Evolutionary conservation across 2,329 filamentous ascomycete species (phyloP).

Genomic region (Aspergillus sojae): DNA sequence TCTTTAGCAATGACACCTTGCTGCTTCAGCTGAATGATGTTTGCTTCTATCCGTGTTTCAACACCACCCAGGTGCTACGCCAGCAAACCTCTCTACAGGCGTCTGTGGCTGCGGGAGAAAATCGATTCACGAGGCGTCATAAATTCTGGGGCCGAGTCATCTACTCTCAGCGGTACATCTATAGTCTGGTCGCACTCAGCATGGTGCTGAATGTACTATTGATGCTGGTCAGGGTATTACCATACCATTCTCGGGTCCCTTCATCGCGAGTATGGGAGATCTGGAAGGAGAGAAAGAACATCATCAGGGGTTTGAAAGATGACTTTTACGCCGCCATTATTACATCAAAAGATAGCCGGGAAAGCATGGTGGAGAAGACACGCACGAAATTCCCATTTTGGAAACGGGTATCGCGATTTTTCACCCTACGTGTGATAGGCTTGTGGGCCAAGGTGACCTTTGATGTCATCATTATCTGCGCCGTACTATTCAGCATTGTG

Average conservation of each 20-base stretch:
- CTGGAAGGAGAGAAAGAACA: conserved; percentile 26
- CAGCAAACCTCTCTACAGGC: conserved; percentile 23
- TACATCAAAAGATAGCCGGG: background rate
- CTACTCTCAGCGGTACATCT: conserved; percentile 32
- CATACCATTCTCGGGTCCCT: conserved; percentile 29
- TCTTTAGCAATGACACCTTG: conserved; percentile 26
- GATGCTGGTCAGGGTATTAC: conserved; percentile 26
- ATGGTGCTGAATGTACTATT: conserved; percentile 29
- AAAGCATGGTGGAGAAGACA: background rate
- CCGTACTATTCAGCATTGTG: conserved; percentile 31
- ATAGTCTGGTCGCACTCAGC: conserved; percentile 29
- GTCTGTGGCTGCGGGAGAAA: conserved; percentile 11
- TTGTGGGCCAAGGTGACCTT: conserved; percentile 14
- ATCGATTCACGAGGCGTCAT: conserved; percentile 10
- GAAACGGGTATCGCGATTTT: background rate
- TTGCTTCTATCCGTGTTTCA: conserved; percentile 39
- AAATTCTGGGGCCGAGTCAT: conserved; percentile 20
- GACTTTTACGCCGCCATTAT: conserved; percentile 14
- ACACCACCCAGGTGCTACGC: conserved; percentile 30
- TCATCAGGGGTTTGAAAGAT: conserved; percentile 21
- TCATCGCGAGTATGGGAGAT: conserved; percentile 26
- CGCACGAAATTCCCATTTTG: too few relatives aligned
- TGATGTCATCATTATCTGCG: conserved; percentile 22
- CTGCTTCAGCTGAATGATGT: conserved; percentile 28
- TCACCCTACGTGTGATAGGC: conserved; percentile 13